Conservation (phyloP, 139 green algal species). For the Chlorella sorokiniana region DNA sequence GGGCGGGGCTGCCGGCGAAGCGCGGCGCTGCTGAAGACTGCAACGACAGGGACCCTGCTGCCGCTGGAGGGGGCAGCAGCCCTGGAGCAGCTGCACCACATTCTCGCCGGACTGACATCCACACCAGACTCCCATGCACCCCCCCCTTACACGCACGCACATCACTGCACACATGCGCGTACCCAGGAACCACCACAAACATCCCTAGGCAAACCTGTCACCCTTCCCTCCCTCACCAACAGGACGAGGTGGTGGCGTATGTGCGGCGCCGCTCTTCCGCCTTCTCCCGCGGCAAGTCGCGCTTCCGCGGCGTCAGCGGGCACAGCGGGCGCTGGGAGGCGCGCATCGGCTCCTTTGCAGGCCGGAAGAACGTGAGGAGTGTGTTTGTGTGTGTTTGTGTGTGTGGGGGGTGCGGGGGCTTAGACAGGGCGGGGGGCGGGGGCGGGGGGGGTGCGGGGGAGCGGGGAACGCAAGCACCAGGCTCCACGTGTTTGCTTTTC, state of each 20-base stretch:
- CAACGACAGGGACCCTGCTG: too few species aligned
- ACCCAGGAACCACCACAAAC: neutral
- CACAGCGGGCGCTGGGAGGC: conserved; percentile 71
- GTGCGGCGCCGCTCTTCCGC: conserved; percentile 55
- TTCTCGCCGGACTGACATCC: too few species aligned
- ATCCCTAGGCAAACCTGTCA: neutral
- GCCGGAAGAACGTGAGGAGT: conserved; percentile 66
- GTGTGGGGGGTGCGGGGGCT: too few species aligned
- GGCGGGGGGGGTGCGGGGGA: too few species aligned
- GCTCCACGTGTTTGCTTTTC: too few species aligned
- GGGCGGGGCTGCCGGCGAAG: neutral
- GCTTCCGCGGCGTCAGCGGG: conserved; percentile 68
- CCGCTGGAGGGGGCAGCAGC: too few species aligned
- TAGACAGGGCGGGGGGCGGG: too few species aligned
- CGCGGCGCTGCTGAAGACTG: too few species aligned
- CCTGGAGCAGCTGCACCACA: too few species aligned
- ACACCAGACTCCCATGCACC: too few species aligned
- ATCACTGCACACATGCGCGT: neutral
- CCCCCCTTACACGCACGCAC: neutral
- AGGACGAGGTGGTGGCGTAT: conserved; percentile 68
- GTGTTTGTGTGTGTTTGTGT: neutral
- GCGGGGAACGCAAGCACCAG: too few species aligned
- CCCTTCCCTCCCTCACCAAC: neutral
- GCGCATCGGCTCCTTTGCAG: conserved; percentile 66
- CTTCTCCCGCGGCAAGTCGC: conserved; percentile 63